Base-by-base conservation (phyloP, 768 basidiomycete species). In the Mycena crocata region DNA sequence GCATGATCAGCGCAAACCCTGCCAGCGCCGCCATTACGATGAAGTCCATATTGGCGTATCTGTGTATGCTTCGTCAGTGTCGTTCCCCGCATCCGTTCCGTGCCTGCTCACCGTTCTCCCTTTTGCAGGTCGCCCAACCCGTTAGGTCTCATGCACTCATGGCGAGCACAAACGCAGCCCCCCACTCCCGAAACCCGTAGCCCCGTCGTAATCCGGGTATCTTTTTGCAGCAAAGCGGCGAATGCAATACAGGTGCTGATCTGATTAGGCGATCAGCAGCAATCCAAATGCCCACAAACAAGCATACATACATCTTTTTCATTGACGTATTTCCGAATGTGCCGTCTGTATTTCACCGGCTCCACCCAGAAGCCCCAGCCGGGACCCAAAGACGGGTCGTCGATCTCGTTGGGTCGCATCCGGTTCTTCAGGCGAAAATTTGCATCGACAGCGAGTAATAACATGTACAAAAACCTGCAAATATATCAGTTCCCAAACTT, bases 91-190 rank as follows among this genome's bases (percentile, higher is more conserved):
- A n/a, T n/a, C n/a, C n/a, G n/a, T n/a, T n/a, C n/a, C n/a, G n/a
- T n/a, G n/a, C n/a, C n/a, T 3, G 50, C 49, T 34, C 64, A 73
- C 21, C 71, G 39, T 31, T 28, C 28, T 3, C 68, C 68, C 37
- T 71, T 71, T 50, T 75, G 71, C 24, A 75, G 46, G 46, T 75
- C 67, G 3, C 71, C 73, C 15, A 73, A 23, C 4, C 72, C 70
- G 13, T 39, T 44, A 21, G 61, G 58, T 5, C 64, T 49, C 21
- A 71, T 28, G 40, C 57, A 17, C 32, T 67, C 69, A 44, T 71
- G 70, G 8, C 55, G 52, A 1, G 70, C 60, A n/a, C n/a, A n/a
- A n/a, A n/a, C n/a, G n/a, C n/a, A n/a, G n/a, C n/a, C n/a, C n/a
- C n/a, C n/a, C n/a, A 68, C 57, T 3, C 71, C 71, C 13, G 71